Percentiles rank a stretch among this genome's conserved stretches.
Conservation (phyloP, 352 stramenopile species). For the Phytophthora pluvialis region DNA sequence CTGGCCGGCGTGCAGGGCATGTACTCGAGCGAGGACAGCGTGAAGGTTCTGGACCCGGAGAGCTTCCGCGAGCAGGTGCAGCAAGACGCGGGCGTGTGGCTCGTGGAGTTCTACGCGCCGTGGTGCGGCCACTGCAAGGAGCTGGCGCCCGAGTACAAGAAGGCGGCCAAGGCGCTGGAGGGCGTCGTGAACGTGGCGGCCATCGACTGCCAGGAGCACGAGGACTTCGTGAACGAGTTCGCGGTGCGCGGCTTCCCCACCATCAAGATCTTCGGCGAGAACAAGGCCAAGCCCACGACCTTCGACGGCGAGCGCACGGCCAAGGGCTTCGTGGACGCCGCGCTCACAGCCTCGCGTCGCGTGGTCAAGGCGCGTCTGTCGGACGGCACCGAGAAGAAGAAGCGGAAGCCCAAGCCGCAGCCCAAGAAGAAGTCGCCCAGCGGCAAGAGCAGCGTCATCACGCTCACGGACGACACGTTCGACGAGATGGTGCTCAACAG, state of each 20-base stretch:
- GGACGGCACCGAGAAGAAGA: slow-evolving; percentile 64
- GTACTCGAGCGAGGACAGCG: slow-evolving; percentile 69
- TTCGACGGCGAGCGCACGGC: slow-evolving; percentile 85
- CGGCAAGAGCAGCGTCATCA: slow-evolving; percentile 80
- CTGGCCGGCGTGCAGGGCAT: slow-evolving; percentile 46
- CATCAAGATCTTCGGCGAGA: slow-evolving; percentile 93
- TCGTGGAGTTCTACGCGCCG: slow-evolving; percentile 96
- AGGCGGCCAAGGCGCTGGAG: slow-evolving; percentile 87
- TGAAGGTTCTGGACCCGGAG: slow-evolving; percentile 77
- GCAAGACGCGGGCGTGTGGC: slow-evolving; percentile 84
- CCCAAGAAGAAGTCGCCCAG: slow-evolving; percentile 52
- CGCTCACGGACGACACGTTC: slow-evolving; percentile 93
- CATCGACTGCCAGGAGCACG: slow-evolving; percentile 84
- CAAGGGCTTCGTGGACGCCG: slow-evolving; percentile 87
- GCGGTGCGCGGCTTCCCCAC: slow-evolving; percentile 93
- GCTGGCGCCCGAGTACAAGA: slow-evolving; percentile 93
- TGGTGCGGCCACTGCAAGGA: slow-evolving; percentile 96
- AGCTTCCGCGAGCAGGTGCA: slow-evolving; percentile 74
- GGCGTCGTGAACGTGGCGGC: slow-evolving; percentile 92
- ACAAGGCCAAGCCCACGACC: slow-evolving; percentile 79
- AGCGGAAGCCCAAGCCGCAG: slow-evolving; percentile 40
- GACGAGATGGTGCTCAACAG: slow-evolving; percentile 91
- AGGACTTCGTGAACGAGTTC: slow-evolving; percentile 87
- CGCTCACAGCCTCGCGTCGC: slow-evolving; percentile 67
- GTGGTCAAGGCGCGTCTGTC: slow-evolving; percentile 83